phyloP scores from a whole-genome alignment of 345 rosid genomes.

The Turnera subulata region DNA sequence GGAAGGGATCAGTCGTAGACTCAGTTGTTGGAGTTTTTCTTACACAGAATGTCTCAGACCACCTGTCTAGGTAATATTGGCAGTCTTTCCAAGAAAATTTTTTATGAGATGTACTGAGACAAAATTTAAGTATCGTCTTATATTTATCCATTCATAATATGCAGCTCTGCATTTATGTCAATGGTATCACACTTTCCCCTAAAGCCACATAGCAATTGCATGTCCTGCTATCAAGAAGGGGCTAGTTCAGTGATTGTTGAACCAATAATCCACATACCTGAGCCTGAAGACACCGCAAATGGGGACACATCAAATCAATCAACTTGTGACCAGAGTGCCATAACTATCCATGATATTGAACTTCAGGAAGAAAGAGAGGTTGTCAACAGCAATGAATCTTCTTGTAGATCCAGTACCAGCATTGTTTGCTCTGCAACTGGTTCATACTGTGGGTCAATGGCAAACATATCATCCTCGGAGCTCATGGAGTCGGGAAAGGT shows the following conservation, averaged over 20 bases:
- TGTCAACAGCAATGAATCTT: slow-evolving; percentile 39
- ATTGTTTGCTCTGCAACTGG: slow-evolving; percentile 28
- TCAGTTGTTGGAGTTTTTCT: slow-evolving; percentile 33
- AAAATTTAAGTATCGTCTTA: no score
- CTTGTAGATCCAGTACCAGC: slow-evolving; percentile 38
- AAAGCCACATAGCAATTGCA: slow-evolving; percentile 25
- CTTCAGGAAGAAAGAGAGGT: slow-evolving; percentile 46
- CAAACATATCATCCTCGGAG: slow-evolving; percentile 30
- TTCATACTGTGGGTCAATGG: slow-evolving; percentile 19
- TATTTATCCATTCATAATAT: slow-evolving; percentile 11
- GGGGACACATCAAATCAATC: slow-evolving; percentile 33
- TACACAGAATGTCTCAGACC: slow-evolving; percentile 33
- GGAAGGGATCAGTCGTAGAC: slow-evolving; percentile 36
- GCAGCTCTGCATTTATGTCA: slow-evolving; percentile 34
- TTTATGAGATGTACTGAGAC: slow-evolving; percentile 1
- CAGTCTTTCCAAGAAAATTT: slow-evolving; percentile 13
- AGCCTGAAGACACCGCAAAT: slow-evolving; percentile 44
- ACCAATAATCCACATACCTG: slow-evolving; percentile 38
- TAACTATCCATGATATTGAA: slow-evolving; percentile 32
- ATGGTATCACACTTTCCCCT: slow-evolving; percentile 26
- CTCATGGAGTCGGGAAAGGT: slow-evolving; percentile 13
- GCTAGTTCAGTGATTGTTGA: slow-evolving; percentile 31
- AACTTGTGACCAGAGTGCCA: slow-evolving; percentile 39
- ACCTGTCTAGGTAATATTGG: slow-evolving; percentile 27
- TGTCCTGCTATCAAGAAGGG: slow-evolving; percentile 32